phyloP scores from a whole-genome alignment of 2,329 filamentous ascomycete genomes.

The Colletotrichum sp. region DNA sequence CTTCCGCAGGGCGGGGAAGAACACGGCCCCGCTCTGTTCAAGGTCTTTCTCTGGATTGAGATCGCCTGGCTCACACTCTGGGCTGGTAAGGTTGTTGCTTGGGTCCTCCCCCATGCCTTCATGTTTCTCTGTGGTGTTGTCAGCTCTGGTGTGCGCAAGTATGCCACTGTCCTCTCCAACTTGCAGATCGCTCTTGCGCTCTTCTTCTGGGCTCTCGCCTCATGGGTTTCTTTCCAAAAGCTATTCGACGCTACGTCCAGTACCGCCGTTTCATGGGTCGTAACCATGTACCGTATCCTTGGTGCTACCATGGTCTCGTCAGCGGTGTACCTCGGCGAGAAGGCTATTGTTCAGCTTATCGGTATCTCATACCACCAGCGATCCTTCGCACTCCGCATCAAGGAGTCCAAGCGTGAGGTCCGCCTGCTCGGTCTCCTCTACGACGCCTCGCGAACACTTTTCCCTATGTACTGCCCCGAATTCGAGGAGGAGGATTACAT shows the following conservation, averaged over 20 bases:
- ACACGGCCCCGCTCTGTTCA: slow-evolving; percentile 56
- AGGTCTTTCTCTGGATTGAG: slow-evolving; percentile 73
- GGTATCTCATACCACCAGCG: slow-evolving; percentile 86
- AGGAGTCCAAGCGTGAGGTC: slow-evolving; percentile 87
- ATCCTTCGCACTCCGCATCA: slow-evolving; percentile 83
- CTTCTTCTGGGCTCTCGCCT: slow-evolving; percentile 71
- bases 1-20: slow-evolving; percentile 38
- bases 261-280: slow-evolving; percentile 54
- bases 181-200: slow-evolving; percentile 71
- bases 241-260: slow-evolving; percentile 44
- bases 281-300: slow-evolving; percentile 68
- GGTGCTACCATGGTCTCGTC: slow-evolving; percentile 71
- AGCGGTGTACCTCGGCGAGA: slow-evolving; percentile 76
- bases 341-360: slow-evolving; percentile 80
- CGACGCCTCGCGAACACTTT: slow-evolving; percentile 86
- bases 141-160: slow-evolving; percentile 73
- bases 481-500: slow-evolving; percentile 91
- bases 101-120: slow-evolving; percentile 64
- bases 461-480: slow-evolving; percentile 90
- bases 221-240: slow-evolving; percentile 66
- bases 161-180: slow-evolving; percentile 67
- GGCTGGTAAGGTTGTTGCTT: slow-evolving; percentile 69
- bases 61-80: slow-evolving; percentile 72
- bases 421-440: slow-evolving; percentile 84
- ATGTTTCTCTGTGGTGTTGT: slow-evolving; percentile 74